Base-by-base conservation (phyloP, 2,329 filamentous ascomycete genomes). In the Apiospora saccharicola region DNA sequence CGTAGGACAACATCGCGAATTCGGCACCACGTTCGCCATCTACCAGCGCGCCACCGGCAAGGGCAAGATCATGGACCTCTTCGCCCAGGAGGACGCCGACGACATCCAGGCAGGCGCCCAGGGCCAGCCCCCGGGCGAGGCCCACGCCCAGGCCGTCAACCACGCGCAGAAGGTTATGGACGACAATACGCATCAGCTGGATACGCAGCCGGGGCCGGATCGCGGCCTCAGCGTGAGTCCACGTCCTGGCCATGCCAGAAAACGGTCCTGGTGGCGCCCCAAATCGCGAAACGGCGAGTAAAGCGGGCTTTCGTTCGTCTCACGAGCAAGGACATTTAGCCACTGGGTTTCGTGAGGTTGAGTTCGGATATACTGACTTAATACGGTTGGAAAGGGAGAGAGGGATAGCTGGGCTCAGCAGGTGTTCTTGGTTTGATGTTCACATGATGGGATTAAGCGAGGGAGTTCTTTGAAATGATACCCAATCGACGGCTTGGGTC, bases 131-230 rank as follows among this genome's bases (percentile, higher is more conserved):
- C 74, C 77, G 4, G 72, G 76, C 67, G 73, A 64, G 19, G 74
- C 72, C n/a, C 70, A 73, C 53, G 75, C 81, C 26, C 81, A 83
- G 53, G 85, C 86, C 4, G 83, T 89, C n/a, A 82, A 83, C 41
- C 76, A 85, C 37, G 88, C 87, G 0, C 84, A 87, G 72, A 80
- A 87, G 74, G 83, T 89, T 47, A 89, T 89, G 87, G 82, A 88
- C 64, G 83, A 86, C 16, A 84, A 89, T 71, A 90, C 88, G 0
- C 86, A 82, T 10, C 85, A 89, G 76, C 76, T 90, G 5, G 85
- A 89, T 46, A 57, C 68, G n/a, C 47, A 70, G 37, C 34, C 57
- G 8, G 19, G 10, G 4, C 12, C 34, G 8, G 30, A 41, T 16
- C 34, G 30, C 8, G 57, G 34, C 12, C 51, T 22, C 26, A 14